These are phyloP conservation scores for Macrolepiota albuminosa DNA, from an alignment of 768 basidiomycete genomes.

Conservation along the genomic window DNA sequence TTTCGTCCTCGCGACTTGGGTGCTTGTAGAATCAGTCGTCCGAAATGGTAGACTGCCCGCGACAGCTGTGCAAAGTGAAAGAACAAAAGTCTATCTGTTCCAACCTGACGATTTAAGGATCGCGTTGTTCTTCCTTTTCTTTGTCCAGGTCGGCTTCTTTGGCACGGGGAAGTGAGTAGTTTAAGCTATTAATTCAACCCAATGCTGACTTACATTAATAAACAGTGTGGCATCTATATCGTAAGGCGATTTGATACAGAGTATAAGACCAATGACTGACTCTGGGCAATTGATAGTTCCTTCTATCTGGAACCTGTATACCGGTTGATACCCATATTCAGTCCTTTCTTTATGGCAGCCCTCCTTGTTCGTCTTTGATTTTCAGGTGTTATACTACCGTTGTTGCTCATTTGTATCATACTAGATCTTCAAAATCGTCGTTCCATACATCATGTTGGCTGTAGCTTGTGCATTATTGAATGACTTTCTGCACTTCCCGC, in stretches of 20 bases:
- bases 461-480: slow-evolving; percentile 67
- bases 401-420: neutral
- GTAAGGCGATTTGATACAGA: slow-evolving; percentile 32
- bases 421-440: slow-evolving; percentile 78
- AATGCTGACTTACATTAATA: neutral
- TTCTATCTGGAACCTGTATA: slow-evolving; percentile 90
- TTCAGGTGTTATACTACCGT: neutral
- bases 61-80: slow-evolving; percentile 2
- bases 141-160: slow-evolving; percentile 84
- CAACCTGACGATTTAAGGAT: slow-evolving; percentile 62
- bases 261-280: neutral
- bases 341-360: slow-evolving; percentile 76
- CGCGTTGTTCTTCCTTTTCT: slow-evolving; percentile 79
- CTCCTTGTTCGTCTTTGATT: slow-evolving; percentile 47
- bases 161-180: slow-evolving; percentile 73
- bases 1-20: slow-evolving; percentile 60
- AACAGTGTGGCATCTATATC: slow-evolving; percentile 78
- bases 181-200: neutral
- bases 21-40: slow-evolving; percentile 48
- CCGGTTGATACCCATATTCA: slow-evolving; percentile 80
- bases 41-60: slow-evolving; percentile 10
- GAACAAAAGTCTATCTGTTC: slow-evolving; percentile 35
- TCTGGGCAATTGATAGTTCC: slow-evolving; percentile 35
- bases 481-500: slow-evolving; percentile 59
- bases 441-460: slow-evolving; percentile 75